These are phyloP conservation scores for Tillandsia fasciculata DNA, from an alignment of 176 grass and related monocot genomes.

Conservation along the genomic window DNA sequence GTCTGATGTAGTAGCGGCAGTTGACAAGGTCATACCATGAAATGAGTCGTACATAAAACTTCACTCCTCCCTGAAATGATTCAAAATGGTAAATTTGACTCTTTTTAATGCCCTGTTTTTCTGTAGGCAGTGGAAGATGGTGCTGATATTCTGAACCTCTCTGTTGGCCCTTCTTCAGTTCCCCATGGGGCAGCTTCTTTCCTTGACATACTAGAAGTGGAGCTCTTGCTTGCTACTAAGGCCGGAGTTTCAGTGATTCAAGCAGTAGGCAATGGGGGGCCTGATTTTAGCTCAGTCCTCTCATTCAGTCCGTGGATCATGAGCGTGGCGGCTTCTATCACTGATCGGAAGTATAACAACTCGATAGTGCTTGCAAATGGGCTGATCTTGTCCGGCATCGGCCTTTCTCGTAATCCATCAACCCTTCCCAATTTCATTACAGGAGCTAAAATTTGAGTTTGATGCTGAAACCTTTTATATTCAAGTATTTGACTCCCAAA, in stretches of 20 bases:
- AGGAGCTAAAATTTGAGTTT: not conserved
- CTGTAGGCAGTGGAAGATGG: conserved; percentile 89
- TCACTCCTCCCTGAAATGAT: not conserved
- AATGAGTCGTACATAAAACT: not conserved
- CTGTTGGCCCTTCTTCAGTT: conserved; percentile 49
- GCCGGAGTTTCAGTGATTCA: conserved; percentile 84
- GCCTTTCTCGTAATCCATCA: conserved; percentile 52
- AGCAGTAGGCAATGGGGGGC: conserved; percentile 71
- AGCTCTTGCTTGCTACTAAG: conserved; percentile 82
- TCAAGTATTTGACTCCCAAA: too few relatives aligned
- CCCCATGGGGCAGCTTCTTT: conserved; percentile 61
- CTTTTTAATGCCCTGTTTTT: conserved; percentile 7
- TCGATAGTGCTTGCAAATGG: conserved; percentile 53
- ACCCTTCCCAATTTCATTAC: conserved; percentile 2
- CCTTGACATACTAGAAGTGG: conserved; percentile 75
- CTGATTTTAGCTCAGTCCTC: conserved; percentile 48
- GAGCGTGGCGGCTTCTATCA: conserved; percentile 69
- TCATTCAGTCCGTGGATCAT: conserved; percentile 97
- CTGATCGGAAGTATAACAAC: conserved; percentile 65
- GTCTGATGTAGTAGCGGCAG: conserved; percentile 85
- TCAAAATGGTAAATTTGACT: not conserved
- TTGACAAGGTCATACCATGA: conserved; percentile 52
- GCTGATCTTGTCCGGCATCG: conserved; percentile 33
- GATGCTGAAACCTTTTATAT: too few relatives aligned
- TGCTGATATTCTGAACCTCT: conserved; percentile 75